A percentile compares a stretch with the other conserved stretches of the same genome.
Evolutionary conservation across 176 grass and related monocot species (phyloP).

Genomic region (Thinopyrum elongatum): DNA sequence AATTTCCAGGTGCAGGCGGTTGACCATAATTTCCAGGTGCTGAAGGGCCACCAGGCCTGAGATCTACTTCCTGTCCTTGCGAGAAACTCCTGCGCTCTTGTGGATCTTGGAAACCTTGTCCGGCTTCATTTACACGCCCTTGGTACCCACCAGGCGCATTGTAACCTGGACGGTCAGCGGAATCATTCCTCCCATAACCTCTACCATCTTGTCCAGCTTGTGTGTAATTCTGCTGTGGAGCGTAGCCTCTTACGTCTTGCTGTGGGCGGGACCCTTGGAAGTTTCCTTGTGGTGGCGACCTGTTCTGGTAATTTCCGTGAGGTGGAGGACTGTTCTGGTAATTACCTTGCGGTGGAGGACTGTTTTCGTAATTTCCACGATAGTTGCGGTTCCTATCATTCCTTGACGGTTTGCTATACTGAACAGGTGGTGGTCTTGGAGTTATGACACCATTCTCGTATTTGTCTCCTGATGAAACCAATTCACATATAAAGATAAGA

Average conservation of each 20-base stretch:
- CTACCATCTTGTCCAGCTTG: slow-evolving; percentile 46
- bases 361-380: slow-evolving; percentile 48
- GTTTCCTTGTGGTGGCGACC: slow-evolving; percentile 46
- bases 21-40: slow-evolving; percentile 33
- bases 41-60: slow-evolving; percentile 29
- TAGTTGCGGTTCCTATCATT: slow-evolving; percentile 51
- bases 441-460: slow-evolving; percentile 91
- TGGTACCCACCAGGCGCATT: slow-evolving; percentile 38
- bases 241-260: slow-evolving; percentile 57
- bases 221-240: slow-evolving; percentile 44
- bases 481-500: slow-evolving; percentile 21
- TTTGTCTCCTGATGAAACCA: slow-evolving; percentile 70
- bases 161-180: slow-evolving; percentile 32
- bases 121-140: slow-evolving; percentile 46
- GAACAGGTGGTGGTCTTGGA: slow-evolving; percentile 69
- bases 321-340: slow-evolving; percentile 41
- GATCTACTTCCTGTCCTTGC: slow-evolving; percentile 42
- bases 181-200: slow-evolving; percentile 33
- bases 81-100: slow-evolving; percentile 52
- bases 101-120: slow-evolving; percentile 53
- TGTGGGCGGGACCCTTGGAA: slow-evolving; percentile 34
- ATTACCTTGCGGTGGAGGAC: slow-evolving; percentile 36
- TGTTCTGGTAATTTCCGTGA: slow-evolving; percentile 49
- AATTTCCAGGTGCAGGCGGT: slow-evolving; percentile 27
- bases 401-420: slow-evolving; percentile 63